Evolutionary conservation across 306 rosid genomes (phyloP), one percentile per base, ranked within the genome.

Genomic region (Argentina anserina): DNA sequence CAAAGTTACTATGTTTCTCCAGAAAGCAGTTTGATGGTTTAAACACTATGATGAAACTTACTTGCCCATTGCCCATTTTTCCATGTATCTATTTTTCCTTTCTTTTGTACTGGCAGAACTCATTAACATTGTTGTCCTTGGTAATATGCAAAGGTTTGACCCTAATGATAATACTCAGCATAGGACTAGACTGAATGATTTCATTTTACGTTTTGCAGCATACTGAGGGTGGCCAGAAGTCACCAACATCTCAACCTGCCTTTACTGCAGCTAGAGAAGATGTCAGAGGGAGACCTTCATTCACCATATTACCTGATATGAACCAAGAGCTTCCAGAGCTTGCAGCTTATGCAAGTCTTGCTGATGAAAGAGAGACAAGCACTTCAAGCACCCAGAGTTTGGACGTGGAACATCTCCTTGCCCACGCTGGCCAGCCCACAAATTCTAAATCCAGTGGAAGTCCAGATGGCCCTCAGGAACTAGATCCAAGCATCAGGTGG

Each of bases 361-460:
- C 49, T 46, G 86, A 82, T 70, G 86, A 87, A 50, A 52, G 78
- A 82, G 96, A 91, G 78, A 74, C 84, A 43, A 91, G 96, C 84
- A 72, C 90, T 68, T 94, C 97, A 42, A 91, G 80, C 79, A 94
- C 97, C 66, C 93, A 84, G 72, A 91, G 91, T 88, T 84, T 94
- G 69, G 93, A 83, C 55, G 83, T 65, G 45, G 93, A 88, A 28
- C 82, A 81, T 78, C 84, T 94, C 59, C 89, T 89, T 83, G 79
- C 88, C 67, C 74, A 88, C 42, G 87, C 87, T 25, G 87, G 81
- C 62, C 85, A 77, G 52, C 77, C 64, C 6, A 67, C 72, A 46
- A 67, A 74, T 82, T 81, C 84, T 33, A 91, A 83, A 65, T 79
- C 87, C 75, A 81, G 31, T 41, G 52, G 50, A 15, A 47, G 71